Evolutionary conservation across 495 filamentous ascomycete species (phyloP).

Genomic region (Glutinoglossum americanum): DNA sequence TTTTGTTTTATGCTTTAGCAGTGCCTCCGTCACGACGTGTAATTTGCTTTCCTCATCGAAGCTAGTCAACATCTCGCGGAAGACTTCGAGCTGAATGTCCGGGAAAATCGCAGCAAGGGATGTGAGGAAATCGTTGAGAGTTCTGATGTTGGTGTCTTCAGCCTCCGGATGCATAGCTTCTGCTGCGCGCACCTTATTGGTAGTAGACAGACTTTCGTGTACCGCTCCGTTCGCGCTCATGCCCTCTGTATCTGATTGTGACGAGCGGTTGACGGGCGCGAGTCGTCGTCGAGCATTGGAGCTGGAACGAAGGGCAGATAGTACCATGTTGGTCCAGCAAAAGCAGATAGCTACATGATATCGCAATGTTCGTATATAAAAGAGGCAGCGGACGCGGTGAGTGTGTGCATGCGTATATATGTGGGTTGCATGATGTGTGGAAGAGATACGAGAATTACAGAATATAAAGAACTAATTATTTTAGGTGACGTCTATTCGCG

Average conservation of each 20-base stretch:
- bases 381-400: neutral
- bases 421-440: neutral
- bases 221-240: neutral
- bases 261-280: neutral
- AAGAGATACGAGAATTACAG: too few species aligned
- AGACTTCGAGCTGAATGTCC: constrained; percentile 72
- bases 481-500: neutral
- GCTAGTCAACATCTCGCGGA: constrained; percentile 65
- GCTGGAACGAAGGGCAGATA: neutral
- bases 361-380: neutral
- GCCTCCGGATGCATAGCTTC: neutral
- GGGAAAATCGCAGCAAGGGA: constrained; percentile 62
- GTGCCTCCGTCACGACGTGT: constrained; percentile 62
- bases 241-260: neutral
- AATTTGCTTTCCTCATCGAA: constrained; percentile 68
- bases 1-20: constrained; percentile 54
- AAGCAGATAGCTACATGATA: neutral
- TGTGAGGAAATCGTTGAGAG: constrained; percentile 54
- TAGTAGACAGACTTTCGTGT: neutral
- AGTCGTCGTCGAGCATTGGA: neutral
- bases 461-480: neutral
- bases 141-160: constrained; percentile 37
- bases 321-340: neutral
- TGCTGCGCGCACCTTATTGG: neutral
- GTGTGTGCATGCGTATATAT: neutral